Evolutionary conservation across 768 basidiomycete genomes (phyloP), one percentile per base, ranked within the genome.

Genomic region (Inosperma sp.): DNA sequence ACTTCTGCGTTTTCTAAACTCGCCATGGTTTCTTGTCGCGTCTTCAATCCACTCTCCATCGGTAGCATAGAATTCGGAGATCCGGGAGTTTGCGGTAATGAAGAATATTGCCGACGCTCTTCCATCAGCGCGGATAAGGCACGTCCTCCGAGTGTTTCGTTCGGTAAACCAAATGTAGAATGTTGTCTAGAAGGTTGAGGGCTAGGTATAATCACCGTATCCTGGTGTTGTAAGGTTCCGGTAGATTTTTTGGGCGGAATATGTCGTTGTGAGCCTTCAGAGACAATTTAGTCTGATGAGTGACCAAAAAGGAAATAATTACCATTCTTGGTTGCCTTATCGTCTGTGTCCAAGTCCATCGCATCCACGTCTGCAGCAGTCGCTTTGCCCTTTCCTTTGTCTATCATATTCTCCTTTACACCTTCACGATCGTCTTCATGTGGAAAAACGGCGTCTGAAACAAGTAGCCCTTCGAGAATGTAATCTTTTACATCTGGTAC

Each of bases 321-420:
- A 49, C 79, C 78, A 2, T 76, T 78, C 40, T 78, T 77, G 56
- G 78, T 76, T 29, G 65, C 59, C 59, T 75, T 74, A 37, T 25
- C 7, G 43, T 58, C 59, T 49, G 54, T 58, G 17, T 59, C 62
- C 7, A 61, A 53, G 22, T 60, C 61, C 58, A 62, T 56, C 1
- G 51, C 56, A 2, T 44, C 56, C 19, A 29, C 31, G 3, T 36
- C 56, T 17, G 40, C 43, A 16, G 35, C 61, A 21, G 56, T 49
- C 7, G 63, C 65, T 47, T 64, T 66, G 14, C 54, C 60, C 33
- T 61, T 68, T 8, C 64, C 68, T 49, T 72, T 69, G 2, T 50
- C 19, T 16, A 52, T 56, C 17, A 19, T 17, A 2, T 49, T 29
- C 43, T 19, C 13, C 16, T 49, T 52, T 31, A 37, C 17, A 4